Percentiles rank a stretch among this genome's conserved stretches.
Evolutionary conservation across 345 rosid genomes (phyloP).

Genomic region (Pugionium dolabratum): DNA sequence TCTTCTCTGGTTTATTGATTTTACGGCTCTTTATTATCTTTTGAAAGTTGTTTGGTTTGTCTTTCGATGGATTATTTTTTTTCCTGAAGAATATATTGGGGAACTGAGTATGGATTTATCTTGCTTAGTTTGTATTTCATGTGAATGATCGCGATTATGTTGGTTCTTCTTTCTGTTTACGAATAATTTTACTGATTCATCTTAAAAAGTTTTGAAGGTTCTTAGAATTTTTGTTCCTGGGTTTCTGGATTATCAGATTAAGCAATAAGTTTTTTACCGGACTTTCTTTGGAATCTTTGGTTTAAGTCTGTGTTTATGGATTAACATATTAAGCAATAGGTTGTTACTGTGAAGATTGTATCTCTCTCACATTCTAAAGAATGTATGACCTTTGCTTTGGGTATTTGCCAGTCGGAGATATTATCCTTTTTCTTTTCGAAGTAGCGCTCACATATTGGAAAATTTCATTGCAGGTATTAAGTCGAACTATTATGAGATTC

Average conservation of each 20-base stretch:
- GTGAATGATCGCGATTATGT: conserved; percentile 22
- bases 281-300: neutral
- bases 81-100: neutral
- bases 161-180: neutral
- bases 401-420: neutral
- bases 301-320: conserved; percentile 4
- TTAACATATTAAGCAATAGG: neutral
- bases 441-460: neutral
- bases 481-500: conserved; percentile 50
- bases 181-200: conserved; percentile 4
- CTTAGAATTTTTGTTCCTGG: conserved; percentile 12
- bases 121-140: conserved; percentile 22
- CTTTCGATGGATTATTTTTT: neutral
- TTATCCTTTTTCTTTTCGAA: neutral
- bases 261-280: neutral
- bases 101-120: conserved; percentile 14
- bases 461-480: neutral
- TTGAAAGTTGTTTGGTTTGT: conserved; percentile 11
- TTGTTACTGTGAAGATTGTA: neutral
- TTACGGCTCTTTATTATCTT: neutral
- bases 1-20: conserved; percentile 4
- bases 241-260: conserved; percentile 3
- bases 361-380: neutral
- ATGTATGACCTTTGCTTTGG: conserved; percentile 13
- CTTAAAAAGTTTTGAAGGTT: neutral